Base-by-base conservation (phyloP, 192 early-diverging fungal genomes). In the Entomortierella chlamydospora region DNA sequence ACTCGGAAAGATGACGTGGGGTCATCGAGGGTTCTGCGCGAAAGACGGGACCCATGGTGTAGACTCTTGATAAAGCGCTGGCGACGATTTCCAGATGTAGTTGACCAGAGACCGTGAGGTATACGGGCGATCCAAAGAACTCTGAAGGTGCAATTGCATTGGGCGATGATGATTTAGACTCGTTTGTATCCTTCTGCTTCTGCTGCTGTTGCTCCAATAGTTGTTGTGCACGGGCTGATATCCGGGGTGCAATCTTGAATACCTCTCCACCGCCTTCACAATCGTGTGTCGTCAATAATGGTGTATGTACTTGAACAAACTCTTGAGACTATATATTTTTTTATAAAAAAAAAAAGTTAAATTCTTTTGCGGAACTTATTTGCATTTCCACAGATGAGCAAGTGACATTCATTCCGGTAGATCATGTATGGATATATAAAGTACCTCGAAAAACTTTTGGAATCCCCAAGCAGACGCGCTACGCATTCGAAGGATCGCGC, bases 181-280 rank as follows among this genome's bases (percentile, higher is more conserved):
- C n/a, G n/a, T n/a, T n/a, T n/a, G n/a, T n/a, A n/a, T n/a, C n/a
- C n/a, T n/a, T n/a, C n/a, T n/a, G n/a, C n/a, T n/a, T n/a, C n/a
- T n/a, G 68, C 22, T 30, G 45, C 39, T 39, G 37, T 55, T 43
- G 33, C 22, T 30, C 34, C n/a, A n/a, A 9, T 58, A 41, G 55
- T 26, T 72, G 61, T 37, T 49, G 70, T 33, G 81, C 73, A 17
- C 81, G 60, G 12, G 68, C 65, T 11, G 65, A 63, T 78, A 70
- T 69, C 56, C 72, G 57, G 29, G 82, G 64, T 25, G 79, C 67
- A 22, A 92, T 85, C 31, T 87, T 83, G 70, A 97, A 97, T 2
- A 91, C 91, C 73, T 97, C 93, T 10, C 95, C 94, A 15, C 91
- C 95, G 31, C 94, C 95, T 64, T 97, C 95, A 83, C 94, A 97